These are phyloP conservation scores for Penicillium sp. DNA, from an alignment of 2,329 filamentous ascomycete genomes.

Conservation along the genomic window DNA sequence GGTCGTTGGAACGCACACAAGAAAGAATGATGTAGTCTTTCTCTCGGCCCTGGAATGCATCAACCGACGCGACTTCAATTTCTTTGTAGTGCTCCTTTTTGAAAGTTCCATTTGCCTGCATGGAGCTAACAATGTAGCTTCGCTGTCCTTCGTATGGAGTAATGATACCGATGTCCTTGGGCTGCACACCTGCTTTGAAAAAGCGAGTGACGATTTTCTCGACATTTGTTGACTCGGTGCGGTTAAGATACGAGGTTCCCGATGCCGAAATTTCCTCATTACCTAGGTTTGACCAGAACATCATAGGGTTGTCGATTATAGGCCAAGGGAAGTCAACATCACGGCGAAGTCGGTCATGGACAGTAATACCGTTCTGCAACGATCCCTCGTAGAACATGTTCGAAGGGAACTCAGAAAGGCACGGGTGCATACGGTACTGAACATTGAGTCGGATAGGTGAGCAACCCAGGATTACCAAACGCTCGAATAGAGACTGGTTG, in stretches of 20 bases:
- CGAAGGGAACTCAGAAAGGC: constrained; percentile 93
- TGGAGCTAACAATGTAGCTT: constrained; percentile 98
- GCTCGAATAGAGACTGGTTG: constrained; percentile 98
- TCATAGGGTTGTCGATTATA: constrained; percentile 92
- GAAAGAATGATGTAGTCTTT: constrained; percentile 99
- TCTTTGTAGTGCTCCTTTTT: constrained; percentile 99
- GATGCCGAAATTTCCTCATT: constrained; percentile 98
- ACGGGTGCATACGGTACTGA: constrained; percentile 99
- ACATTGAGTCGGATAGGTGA: constrained; percentile 92
- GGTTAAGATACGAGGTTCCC: constrained; percentile 96
- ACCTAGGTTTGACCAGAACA: constrained; percentile 99
- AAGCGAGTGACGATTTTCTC: constrained; percentile 98
- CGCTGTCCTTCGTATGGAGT: constrained; percentile 98
- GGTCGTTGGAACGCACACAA: constrained; percentile 97
- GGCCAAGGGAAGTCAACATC: constrained; percentile 99
- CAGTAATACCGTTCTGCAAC: constrained; percentile 93
- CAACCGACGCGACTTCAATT: constrained; percentile 96
- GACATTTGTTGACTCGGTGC: constrained; percentile 94
- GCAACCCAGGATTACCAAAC: constrained; percentile 87
- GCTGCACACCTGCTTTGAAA: constrained; percentile 98
- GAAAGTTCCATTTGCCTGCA: constrained; percentile 96
- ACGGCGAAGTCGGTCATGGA: constrained; percentile 81
- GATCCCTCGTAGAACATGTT: constrained; percentile 99
- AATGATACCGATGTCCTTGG: constrained; percentile 92
- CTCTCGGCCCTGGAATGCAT: constrained; percentile 97